Conservation (phyloP, 139 green algal genomes). For the Chlamydomonas asymmetrica region DNA sequence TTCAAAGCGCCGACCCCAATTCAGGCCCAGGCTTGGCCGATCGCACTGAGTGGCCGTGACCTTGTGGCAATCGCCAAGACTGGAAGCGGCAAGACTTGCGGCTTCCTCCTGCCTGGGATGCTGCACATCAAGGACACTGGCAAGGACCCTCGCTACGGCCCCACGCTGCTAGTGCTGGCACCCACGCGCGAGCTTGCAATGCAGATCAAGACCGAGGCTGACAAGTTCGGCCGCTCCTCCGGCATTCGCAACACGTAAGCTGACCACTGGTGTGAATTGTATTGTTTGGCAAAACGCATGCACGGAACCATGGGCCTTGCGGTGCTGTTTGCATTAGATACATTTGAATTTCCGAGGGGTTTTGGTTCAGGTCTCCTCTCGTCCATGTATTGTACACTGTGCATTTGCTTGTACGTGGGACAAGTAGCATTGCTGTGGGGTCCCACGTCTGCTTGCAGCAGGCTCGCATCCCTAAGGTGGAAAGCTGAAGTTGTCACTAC, state of each 20-base stretch:
- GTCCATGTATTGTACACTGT: too few relatives aligned
- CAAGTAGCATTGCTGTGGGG: neutral
- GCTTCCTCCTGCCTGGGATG: constrained; percentile 83
- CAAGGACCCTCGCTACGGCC: constrained; percentile 70
- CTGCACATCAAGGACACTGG: constrained; percentile 74
- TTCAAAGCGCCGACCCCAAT: constrained; percentile 85
- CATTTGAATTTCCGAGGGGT: too few relatives aligned
- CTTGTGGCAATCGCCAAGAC: constrained; percentile 89
- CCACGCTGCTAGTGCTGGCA: constrained; percentile 83
- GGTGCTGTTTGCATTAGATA: too few relatives aligned
- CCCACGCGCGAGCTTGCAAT: constrained; percentile 93
- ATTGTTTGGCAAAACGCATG: too few relatives aligned
- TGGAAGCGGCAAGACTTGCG: constrained; percentile 84
- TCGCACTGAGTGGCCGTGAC: constrained; percentile 79
- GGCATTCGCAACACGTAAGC: constrained; percentile 78
- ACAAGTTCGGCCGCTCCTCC: constrained; percentile 89
- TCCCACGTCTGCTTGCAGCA: neutral
- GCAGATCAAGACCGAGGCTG: constrained; percentile 91
- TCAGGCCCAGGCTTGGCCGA: constrained; percentile 84
- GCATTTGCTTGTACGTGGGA: too few relatives aligned
- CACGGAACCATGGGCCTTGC: too few relatives aligned
- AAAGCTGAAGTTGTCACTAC: neutral
- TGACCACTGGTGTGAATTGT: too few relatives aligned
- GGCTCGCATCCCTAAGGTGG: neutral
- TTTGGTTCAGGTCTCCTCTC: too few relatives aligned